Conservation (phyloP, 2,329 filamentous ascomycete species). For the Colletotrichum viniferum region DNA sequence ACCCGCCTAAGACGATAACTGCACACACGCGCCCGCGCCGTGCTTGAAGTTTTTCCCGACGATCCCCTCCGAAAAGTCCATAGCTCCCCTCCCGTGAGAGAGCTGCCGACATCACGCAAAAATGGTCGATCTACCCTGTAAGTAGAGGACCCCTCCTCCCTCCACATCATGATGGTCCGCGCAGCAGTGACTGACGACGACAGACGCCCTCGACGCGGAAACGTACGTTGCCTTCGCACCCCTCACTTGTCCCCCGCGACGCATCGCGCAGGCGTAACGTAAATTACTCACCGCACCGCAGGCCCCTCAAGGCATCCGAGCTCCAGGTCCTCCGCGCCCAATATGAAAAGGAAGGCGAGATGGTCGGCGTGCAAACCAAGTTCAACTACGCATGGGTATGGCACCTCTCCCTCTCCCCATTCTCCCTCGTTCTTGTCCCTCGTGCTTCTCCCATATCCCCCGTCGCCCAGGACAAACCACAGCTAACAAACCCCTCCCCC, state of each 20-base stretch:
- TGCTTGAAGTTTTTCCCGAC: not conserved
- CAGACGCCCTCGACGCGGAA: constrained; percentile 97
- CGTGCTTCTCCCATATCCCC: not conserved
- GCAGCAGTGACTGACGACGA: constrained; percentile 1
- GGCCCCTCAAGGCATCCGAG: constrained; percentile 88
- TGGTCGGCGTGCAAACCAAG: constrained; percentile 96
- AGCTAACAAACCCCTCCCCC: not conserved
- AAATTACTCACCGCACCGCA: constrained; percentile 37
- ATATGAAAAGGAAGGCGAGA: constrained; percentile 97
- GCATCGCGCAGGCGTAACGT: not conserved
- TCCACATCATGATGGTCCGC: not conserved
- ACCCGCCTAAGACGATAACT: not conserved
- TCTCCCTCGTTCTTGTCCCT: not conserved
- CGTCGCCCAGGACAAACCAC: not conserved
- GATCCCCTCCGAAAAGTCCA: not conserved
- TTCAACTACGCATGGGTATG: constrained; percentile 99
- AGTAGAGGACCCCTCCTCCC: constrained; percentile 26
- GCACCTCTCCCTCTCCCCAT: not conserved
- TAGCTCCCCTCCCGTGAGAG: not conserved
- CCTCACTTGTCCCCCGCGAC: not conserved
- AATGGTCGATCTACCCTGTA: constrained; percentile 57
- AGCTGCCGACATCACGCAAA: constrained; percentile 22
- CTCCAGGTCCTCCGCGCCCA: constrained; percentile 91
- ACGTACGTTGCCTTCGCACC: constrained; percentile 60
- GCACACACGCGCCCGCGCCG: not conserved